Base-by-base conservation (phyloP, 352 stramenopile genomes). In the Plasmopara viticola region DNA sequence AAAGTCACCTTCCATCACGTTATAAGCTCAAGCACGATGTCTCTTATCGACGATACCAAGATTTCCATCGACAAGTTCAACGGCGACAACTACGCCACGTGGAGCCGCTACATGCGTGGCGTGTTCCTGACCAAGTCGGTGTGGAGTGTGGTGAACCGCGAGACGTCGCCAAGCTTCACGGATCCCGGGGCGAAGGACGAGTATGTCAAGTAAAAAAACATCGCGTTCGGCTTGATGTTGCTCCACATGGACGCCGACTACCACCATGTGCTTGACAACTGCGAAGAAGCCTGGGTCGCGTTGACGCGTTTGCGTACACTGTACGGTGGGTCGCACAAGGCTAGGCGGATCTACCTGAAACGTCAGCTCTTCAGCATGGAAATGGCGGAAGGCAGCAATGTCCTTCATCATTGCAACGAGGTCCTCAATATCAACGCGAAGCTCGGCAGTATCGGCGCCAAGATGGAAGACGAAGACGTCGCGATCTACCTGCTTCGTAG, bases 371-470 rank as follows among this genome's bases (percentile, higher is more conserved):
- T 38, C 20, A 25, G 20, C 20, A 25, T 25, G 20, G 20, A 25
- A 3, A 25, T 25, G 20, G 20, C 20, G 20, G 33, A 38, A 38
- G 33, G 13, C 33, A 4, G 33, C 33, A 38, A 38, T 38, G 33
- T 38, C 5, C 13, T 38, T 4, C 33, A 38, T 38, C 33, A 14
- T 38, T 38, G 33, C 33, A 38, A 38, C 33, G n/a, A 59, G 74
- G n/a, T 38, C 13, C 33, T 38, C 33, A 38, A 38, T 14, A 38
- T 38, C 33, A 38, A 4, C n/a, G 38, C 38, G 6, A 20, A 43
- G 38, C 38, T 43, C 38, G 3, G 12, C 10, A 43, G 38, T n/a
- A 20, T 43, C 38, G 38, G 38, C 38, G 38, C 38, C 38, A 43
- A 43, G 38, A 43, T 43, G 38, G 38, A 20, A 3, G 20, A 25